Conservation (phyloP, 306 rosid genomes). For the Trifolium subterraneum region DNA sequence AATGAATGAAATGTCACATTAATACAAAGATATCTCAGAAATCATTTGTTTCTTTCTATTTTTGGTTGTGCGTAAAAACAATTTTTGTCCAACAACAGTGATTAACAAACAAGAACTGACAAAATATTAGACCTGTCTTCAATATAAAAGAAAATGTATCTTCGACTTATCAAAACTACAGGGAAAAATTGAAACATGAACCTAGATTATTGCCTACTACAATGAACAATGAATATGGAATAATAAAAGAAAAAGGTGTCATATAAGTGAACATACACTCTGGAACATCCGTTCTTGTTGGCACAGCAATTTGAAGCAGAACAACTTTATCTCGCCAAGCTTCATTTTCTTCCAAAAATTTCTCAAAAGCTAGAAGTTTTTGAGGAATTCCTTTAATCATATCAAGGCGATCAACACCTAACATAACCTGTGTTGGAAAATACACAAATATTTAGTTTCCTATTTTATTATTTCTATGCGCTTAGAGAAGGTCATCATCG, state of each 20-base stretch:
- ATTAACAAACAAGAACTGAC: neutral
- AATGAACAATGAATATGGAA: conserved; percentile 35
- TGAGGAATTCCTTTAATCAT: conserved; percentile 99
- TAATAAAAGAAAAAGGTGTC: conserved; percentile 19
- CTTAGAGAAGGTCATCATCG: conserved; percentile 12
- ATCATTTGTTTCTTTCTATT: neutral
- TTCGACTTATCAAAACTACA: conserved; percentile 8
- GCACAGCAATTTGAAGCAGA: conserved; percentile 96
- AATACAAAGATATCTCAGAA: too few relatives aligned
- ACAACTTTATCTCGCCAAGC: conserved; percentile 92
- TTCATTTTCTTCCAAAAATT: conserved; percentile 89
- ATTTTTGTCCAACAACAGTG: conserved; percentile 2
- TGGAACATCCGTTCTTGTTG: conserved; percentile 92
- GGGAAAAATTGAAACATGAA: conserved; percentile 12
- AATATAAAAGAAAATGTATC: conserved; percentile 1
- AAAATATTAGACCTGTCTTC: conserved; percentile 8
- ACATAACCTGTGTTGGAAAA: conserved; percentile 95
- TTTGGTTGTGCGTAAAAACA: neutral
- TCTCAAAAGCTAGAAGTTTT: conserved; percentile 91
- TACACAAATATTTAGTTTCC: too few relatives aligned
- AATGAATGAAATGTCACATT: too few relatives aligned
- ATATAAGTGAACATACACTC: conserved; percentile 70
- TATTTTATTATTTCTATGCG: too few relatives aligned
- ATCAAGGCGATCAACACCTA: conserved; percentile 98
- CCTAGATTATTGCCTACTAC: conserved; percentile 27